These are phyloP conservation scores for Pythium guiyangense DNA, from an alignment of 352 stramenopile genomes.

Conservation along the genomic window DNA sequence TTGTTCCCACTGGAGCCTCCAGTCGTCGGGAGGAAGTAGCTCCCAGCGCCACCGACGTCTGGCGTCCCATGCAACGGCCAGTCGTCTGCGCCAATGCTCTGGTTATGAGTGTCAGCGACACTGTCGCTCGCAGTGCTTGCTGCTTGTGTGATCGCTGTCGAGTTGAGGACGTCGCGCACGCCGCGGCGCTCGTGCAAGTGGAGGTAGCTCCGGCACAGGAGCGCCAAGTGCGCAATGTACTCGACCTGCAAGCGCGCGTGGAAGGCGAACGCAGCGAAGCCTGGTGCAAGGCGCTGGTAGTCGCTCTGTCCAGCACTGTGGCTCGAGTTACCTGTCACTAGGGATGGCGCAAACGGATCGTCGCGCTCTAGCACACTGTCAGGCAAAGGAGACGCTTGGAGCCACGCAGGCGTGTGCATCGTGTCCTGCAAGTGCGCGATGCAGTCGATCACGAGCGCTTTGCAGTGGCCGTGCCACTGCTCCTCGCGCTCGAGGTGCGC, in stretches of 20 bases:
- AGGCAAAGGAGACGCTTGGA: constrained; percentile 10
- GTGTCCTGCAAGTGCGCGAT: constrained; percentile 16
- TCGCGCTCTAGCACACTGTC: background rate
- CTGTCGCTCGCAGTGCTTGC: background rate
- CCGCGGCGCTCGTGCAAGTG: constrained; percentile 33
- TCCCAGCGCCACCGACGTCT: background rate
- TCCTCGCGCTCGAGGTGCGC: constrained; percentile 31
- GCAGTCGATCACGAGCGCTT: constrained; percentile 30
- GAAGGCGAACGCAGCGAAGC: constrained; percentile 28
- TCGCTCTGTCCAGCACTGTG: background rate
- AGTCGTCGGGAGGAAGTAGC: constrained; percentile 4
- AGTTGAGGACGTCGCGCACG: constrained; percentile 32
- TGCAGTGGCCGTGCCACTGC: constrained; percentile 42
- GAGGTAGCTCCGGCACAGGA: constrained; percentile 40
- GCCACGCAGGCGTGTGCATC: constrained; percentile 23
- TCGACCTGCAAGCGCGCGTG: constrained; percentile 21
- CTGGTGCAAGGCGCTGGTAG: constrained; percentile 24
- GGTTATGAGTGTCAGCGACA: background rate
- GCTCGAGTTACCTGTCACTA: background rate
- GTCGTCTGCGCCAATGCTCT: background rate
- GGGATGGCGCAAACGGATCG: no score
- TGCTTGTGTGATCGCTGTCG: constrained; percentile 8
- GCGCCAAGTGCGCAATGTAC: constrained; percentile 33
- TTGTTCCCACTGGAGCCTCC: background rate
- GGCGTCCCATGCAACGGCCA: background rate